phyloP scores from a whole-genome alignment of 192 early-diverging fungal species.

The Entomortierella chlamydospora region DNA sequence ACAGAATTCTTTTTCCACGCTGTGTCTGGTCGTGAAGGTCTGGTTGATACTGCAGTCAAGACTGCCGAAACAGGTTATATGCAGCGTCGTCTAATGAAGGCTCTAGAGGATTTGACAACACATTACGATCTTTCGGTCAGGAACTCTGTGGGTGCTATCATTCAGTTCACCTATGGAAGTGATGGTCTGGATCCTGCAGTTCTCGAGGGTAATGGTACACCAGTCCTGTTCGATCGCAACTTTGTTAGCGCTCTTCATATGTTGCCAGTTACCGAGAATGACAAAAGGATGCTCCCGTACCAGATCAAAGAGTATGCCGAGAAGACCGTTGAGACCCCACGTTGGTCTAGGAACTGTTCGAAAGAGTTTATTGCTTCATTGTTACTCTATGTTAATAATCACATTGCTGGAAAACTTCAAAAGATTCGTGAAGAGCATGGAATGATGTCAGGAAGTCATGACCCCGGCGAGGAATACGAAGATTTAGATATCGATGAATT shows the following conservation, averaged over 20 bases:
- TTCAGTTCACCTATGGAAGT: constrained; percentile 97
- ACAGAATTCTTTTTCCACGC: constrained; percentile 99
- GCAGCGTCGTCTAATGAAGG: constrained; percentile 97
- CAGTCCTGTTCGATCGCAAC: constrained; percentile 90
- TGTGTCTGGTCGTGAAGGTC: constrained; percentile 98
- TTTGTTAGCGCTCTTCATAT: constrained; percentile 59
- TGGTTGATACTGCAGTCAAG: constrained; percentile 99
- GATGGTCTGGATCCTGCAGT: constrained; percentile 95
- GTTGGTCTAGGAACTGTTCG: constrained; percentile 68
- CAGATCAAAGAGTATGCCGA: constrained; percentile 69
- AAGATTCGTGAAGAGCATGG: constrained; percentile 65
- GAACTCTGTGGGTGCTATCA: constrained; percentile 88
- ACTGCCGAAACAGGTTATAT: constrained; percentile 99
- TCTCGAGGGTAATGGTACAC: constrained; percentile 90
- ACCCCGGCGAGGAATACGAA: constrained; percentile 66
- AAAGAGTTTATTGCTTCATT: constrained; percentile 72
- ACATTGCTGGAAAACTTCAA: constrained; percentile 68
- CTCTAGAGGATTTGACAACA: constrained; percentile 93
- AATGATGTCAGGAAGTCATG: constrained; percentile 60
- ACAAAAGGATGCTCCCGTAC: constrained; percentile 68
- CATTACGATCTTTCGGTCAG: constrained; percentile 98
- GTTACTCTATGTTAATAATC: constrained; percentile 65
- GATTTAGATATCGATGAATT: constrained; percentile 65
- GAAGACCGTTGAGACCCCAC: constrained; percentile 58
- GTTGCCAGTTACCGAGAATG: constrained; percentile 24